Conservation (phyloP, 257 asterid species). For the Lavandula angustifolia region DNA sequence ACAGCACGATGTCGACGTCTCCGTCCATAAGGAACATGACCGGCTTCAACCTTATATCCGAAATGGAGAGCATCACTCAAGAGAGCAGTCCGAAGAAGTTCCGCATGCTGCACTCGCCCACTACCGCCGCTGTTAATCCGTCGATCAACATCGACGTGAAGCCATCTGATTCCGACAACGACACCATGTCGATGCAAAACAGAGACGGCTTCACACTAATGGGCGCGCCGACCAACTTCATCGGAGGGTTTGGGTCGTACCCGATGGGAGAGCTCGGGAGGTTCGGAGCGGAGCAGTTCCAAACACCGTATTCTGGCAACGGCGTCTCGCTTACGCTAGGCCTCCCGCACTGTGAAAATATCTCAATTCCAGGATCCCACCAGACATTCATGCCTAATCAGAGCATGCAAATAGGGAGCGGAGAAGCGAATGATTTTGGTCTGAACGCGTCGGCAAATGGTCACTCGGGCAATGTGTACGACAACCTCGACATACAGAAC, state of each 20-base stretch:
- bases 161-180: constrained; percentile 36
- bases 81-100: constrained; percentile 82
- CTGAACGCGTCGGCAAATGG: constrained; percentile 47
- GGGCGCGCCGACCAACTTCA: constrained; percentile 85
- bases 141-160: constrained; percentile 54
- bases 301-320: constrained; percentile 63
- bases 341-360: constrained; percentile 80
- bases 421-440: constrained; percentile 49
- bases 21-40: constrained; percentile 44
- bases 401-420: constrained; percentile 55
- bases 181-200: constrained; percentile 50
- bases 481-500: constrained; percentile 67
- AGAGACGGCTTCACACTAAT: constrained; percentile 65
- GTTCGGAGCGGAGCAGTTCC: constrained; percentile 67
- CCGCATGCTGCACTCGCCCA: constrained; percentile 48
- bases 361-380: constrained; percentile 65
- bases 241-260: constrained; percentile 82
- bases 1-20: constrained; percentile 37
- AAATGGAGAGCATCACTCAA: constrained; percentile 55
- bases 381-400: constrained; percentile 65
- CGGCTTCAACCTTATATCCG: constrained; percentile 66
- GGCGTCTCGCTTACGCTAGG: constrained; percentile 89
- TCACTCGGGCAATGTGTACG: constrained; percentile 59
- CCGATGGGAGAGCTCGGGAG: constrained; percentile 74
- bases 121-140: constrained; percentile 30